Conservation (phyloP, 805 yeast genomes). For the Candida gorgasii region DNA sequence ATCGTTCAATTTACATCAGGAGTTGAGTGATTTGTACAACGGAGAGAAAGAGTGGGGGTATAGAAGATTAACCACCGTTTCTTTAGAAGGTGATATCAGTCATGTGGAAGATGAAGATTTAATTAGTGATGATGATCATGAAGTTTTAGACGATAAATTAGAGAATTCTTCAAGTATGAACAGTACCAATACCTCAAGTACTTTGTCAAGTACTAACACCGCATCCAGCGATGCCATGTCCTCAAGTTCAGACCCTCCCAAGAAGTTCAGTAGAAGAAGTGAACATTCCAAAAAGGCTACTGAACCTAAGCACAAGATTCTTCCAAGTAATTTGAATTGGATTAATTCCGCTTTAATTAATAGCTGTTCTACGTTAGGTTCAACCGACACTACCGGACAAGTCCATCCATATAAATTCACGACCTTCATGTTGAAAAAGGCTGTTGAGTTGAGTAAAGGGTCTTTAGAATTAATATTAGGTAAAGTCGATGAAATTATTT, state of each 20-base stretch:
- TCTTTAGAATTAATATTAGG: slow-evolving; percentile 85
- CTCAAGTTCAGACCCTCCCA: slow-evolving; percentile 28
- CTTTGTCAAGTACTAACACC: slow-evolving; percentile 1
- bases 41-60: slow-evolving; percentile 95
- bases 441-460: slow-evolving; percentile 66
- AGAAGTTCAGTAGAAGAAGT: slow-evolving; percentile 37
- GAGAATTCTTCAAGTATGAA: slow-evolving; percentile 19
- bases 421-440: slow-evolving; percentile 74
- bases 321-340: slow-evolving; percentile 77
- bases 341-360: slow-evolving; percentile 61
- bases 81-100: slow-evolving; percentile 78
- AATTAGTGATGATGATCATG: slow-evolving; percentile 23
- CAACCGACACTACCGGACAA: slow-evolving; percentile 87
- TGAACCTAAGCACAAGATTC: slow-evolving; percentile 6
- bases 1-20: slow-evolving; percentile 82
- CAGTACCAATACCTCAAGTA: slow-evolving; percentile 7
- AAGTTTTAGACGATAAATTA: slow-evolving; percentile 18
- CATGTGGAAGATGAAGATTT: slow-evolving; percentile 25
- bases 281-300: slow-evolving; percentile 8
- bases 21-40: slow-evolving; percentile 70
- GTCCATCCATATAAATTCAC: slow-evolving; percentile 96
- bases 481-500: slow-evolving; percentile 68
- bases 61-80: slow-evolving; percentile 81
- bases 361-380: slow-evolving; percentile 81
- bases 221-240: slow-evolving; percentile 1